These are phyloP conservation scores for Populus alba DNA, from an alignment of 345 rosid genomes.

Conservation along the genomic window DNA sequence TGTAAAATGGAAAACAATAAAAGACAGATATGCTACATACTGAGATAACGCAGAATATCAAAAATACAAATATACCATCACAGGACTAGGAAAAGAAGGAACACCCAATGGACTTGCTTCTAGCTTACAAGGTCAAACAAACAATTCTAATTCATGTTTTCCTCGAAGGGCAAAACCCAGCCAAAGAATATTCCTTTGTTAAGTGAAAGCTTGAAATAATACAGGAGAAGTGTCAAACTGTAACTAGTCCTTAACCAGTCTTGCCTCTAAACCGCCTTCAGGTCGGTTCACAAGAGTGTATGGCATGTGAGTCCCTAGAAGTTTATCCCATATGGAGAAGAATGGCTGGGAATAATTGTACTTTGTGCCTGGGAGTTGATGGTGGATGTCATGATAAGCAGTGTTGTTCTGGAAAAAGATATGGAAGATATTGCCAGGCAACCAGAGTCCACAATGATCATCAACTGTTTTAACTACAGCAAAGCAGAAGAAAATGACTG, in stretches of 20 bases:
- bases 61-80: conserved; percentile 15
- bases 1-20: background rate
- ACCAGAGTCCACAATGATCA: conserved; percentile 71
- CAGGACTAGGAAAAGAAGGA: conserved; percentile 15
- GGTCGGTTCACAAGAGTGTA: conserved; percentile 48
- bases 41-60: conserved; percentile 2
- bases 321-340: conserved; percentile 70
- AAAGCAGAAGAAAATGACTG: conserved; percentile 63
- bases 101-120: conserved; percentile 14
- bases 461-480: conserved; percentile 61
- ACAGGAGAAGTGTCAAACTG: conserved; percentile 8
- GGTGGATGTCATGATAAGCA: conserved; percentile 72
- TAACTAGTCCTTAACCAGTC: conserved; percentile 47
- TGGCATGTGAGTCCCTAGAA: conserved; percentile 68
- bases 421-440: conserved; percentile 70
- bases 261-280: conserved; percentile 72
- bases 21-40: conserved; percentile 27
- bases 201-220: conserved; percentile 18
- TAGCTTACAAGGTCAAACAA: conserved; percentile 17
- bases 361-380: conserved; percentile 66
- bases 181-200: conserved; percentile 5
- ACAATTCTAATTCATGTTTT: conserved; percentile 27
- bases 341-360: conserved; percentile 79
- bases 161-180: conserved; percentile 19
- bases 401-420: conserved; percentile 55